A percentile compares a stretch with the other conserved stretches of the same genome.
These are phyloP conservation scores for Colletotrichum salicis DNA, from an alignment of 2,329 filamentous ascomycete genomes.

Conservation along the genomic window DNA sequence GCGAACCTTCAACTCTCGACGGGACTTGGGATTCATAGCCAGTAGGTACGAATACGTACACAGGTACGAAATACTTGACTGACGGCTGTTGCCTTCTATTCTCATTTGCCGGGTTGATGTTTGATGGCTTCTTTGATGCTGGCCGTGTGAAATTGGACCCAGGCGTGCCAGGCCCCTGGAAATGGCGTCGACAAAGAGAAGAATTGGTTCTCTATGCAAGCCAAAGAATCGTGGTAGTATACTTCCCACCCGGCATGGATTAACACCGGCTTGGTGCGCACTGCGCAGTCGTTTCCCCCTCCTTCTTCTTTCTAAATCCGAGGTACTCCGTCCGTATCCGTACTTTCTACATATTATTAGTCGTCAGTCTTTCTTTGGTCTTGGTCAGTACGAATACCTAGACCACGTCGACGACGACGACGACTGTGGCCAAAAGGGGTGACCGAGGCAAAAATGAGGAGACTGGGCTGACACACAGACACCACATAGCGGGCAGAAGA, in stretches of 20 bases:
- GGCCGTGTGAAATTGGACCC: constrained; percentile 19
- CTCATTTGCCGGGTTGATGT: constrained; percentile 23
- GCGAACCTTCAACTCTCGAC: constrained; percentile 1
- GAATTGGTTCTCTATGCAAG: not conserved
- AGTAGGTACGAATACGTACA: not conserved
- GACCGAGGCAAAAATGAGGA: not conserved
- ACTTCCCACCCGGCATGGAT: not conserved
- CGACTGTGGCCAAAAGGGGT: not conserved
- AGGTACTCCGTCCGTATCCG: not conserved
- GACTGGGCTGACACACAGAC: constrained; percentile 25
- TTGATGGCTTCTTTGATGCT: constrained; percentile 14
- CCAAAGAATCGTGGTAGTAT: constrained; percentile 4
- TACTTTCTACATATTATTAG: not conserved
- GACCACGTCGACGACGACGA: not conserved
- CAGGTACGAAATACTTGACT: not conserved
- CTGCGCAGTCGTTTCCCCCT: not conserved
- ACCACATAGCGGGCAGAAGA: not conserved
- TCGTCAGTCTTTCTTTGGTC: not conserved
- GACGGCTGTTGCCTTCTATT: not conserved
- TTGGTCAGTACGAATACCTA: not conserved
- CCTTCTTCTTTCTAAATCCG: not conserved
- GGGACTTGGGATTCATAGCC: not conserved
- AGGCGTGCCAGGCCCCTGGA: constrained; percentile 4
- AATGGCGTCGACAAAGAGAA: constrained; percentile 14
- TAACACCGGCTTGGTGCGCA: not conserved